phyloP scores from a whole-genome alignment of 768 basidiomycete species.

The Suillus placidus region DNA sequence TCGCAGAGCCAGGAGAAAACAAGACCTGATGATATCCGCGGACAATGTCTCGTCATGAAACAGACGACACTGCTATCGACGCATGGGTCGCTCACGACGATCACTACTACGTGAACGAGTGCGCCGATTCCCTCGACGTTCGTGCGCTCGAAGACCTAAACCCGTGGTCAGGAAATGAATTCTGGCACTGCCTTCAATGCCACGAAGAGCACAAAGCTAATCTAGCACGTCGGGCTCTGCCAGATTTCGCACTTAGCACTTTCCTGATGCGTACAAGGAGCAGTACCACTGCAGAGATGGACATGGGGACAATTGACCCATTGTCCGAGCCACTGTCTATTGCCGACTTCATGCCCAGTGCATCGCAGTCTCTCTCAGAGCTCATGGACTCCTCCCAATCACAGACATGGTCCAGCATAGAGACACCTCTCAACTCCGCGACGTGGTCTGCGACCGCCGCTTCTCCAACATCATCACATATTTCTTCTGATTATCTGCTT shows the following conservation, averaged over 20 bases:
- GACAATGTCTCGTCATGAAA: constrained; percentile 54
- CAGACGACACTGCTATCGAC: constrained; percentile 33
- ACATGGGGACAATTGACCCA: constrained; percentile 50
- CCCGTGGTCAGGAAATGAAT: constrained; percentile 29
- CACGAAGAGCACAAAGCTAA: constrained; percentile 32
- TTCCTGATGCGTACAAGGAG: too few relatives aligned
- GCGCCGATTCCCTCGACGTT: constrained; percentile 21
- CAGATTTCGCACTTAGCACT: too few relatives aligned
- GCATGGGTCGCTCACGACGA: constrained; percentile 55
- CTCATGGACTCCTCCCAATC: constrained; percentile 57
- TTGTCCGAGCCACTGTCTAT: constrained; percentile 48
- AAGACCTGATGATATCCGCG: constrained; percentile 48
- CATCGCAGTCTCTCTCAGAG: constrained; percentile 50
- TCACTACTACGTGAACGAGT: constrained; percentile 57
- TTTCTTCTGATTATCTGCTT: constrained; percentile 65
- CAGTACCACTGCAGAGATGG: constrained; percentile 39
- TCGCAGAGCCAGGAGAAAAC: constrained; percentile 32
- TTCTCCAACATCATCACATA: constrained; percentile 67
- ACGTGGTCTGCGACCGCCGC: constrained; percentile 53
- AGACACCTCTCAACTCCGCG: constrained; percentile 63
- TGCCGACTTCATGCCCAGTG: constrained; percentile 55
- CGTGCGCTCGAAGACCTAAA: constrained; percentile 25
- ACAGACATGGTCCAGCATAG: constrained; percentile 57
- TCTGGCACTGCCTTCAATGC: constrained; percentile 47
- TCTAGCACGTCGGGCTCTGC: constrained; percentile 31